A percentile compares a stretch with the other conserved stretches of the same genome.
Conservation (phyloP, 345 rosid species). For the Citrus sinensis region DVS_A1.0 CM039165.1:33791501-33792000, state of each 20-base stretch:
- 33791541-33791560: background rate
- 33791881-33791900: too few species aligned
- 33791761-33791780: too few species aligned
- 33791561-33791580: background rate
- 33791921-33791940: background rate
- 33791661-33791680: background rate
- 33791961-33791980: background rate
- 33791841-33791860: too few species aligned
- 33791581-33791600: background rate
- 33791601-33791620: too few species aligned
- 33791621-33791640: background rate
- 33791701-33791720: too few species aligned
- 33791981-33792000: background rate
- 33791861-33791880: too few species aligned
- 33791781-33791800: too few species aligned
- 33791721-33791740: too few species aligned
- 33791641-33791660: background rate
- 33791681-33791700: background rate
- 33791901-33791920: too few species aligned
- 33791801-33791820: too few species aligned
- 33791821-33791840: too few species aligned
- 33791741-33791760: too few species aligned
- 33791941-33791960: background rate
- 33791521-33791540: background rate
- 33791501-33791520: background rate